Evolutionary conservation across 164 flowering plant genomes (phyloP), one percentile per base, ranked within the genome.

Genomic region (Umbilicus rupestris): DNA sequence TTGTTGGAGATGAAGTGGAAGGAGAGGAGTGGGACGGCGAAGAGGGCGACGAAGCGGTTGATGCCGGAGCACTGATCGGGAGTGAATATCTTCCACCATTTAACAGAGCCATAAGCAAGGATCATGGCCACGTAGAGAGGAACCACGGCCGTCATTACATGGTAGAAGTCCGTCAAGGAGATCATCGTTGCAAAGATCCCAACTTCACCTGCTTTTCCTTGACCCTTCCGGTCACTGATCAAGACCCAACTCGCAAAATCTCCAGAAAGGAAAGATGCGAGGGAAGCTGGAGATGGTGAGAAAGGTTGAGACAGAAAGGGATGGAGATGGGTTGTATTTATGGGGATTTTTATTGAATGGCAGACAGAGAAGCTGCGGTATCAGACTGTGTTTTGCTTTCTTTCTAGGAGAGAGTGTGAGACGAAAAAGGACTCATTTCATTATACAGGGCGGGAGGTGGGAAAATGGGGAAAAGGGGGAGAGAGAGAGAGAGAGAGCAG

Each of bases 101-200:
- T 89, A 26, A 91, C 97, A 0, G 97, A 91, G n/a, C 93, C 97
- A 64, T 91, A 91, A 52, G 97, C 97, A 35, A 91, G 69, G 39
- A 87, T 81, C 97, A 91, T 91, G 74, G 97, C 97, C 30, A 91
- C 97, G 78, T 91, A 91, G 20, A 92, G 89, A n/a, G 97, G 97
- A 1, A 92, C 96, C 73, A 92, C 78, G 19, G 97, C 96, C 0
- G 97, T 89, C 92, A 92, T 86, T 2, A 92, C 97, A 75, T 92
- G 90, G 87, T 92, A 89, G 75, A 92, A 86, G 65, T 89, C 97
- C 7, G 72, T n/a, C 63, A 66, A 9, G 0, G 78, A 81, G 62
- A 92, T 92, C 97, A 92, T 91, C 9, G 31, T 24, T 52, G 59
- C 15, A 26, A 55, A 55, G 19, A 52, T 50, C 20, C 12, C 2